Percentiles rank a stretch among this genome's conserved stretches.
Conservation (phyloP, 1,284 basidiomycete species). For the Grifola frondosa region DNA sequence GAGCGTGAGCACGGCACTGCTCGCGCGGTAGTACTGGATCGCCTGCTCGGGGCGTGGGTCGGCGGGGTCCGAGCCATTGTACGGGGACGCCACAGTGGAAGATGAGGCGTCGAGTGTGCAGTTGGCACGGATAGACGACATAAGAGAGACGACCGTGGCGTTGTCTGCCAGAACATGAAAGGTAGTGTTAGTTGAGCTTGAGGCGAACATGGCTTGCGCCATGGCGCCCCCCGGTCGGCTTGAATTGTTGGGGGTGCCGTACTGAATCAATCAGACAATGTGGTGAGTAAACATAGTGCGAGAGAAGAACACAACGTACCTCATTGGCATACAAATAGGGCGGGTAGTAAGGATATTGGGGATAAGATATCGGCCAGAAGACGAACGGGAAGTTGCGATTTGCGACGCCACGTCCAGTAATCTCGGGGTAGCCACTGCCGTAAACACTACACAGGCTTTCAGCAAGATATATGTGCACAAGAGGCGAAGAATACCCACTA, state of each 20-base stretch:
- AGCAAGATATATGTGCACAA: too few species aligned
- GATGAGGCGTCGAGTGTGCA: conserved; percentile 35
- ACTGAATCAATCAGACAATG: conserved; percentile 41
- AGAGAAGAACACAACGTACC: conserved; percentile 22
- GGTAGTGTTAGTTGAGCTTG: conserved; percentile 41
- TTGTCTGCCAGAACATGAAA: conserved; percentile 59
- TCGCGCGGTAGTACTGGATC: conserved; percentile 58
- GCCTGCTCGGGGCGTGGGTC: conserved; percentile 47
- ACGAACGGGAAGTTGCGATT: conserved; percentile 50
- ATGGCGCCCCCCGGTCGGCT: conserved; percentile 57
- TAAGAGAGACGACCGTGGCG: conserved; percentile 46
- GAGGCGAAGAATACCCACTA: conserved; percentile 35
- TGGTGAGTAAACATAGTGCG: background rate
- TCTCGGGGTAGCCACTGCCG: conserved; percentile 55
- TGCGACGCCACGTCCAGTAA: conserved; percentile 39
- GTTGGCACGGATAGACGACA: conserved; percentile 42
- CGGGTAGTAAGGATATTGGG: conserved; percentile 39
- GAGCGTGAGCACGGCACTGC: conserved; percentile 49
- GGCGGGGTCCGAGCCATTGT: conserved; percentile 26
- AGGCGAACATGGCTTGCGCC: conserved; percentile 46
- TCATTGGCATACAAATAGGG: conserved; percentile 42
- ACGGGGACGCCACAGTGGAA: conserved; percentile 28
- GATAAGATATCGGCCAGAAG: conserved; percentile 52
- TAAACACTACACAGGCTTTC: too few species aligned
- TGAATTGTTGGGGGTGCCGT: conserved; percentile 47